Evolutionary conservation across 257 asterid genomes (phyloP).

Genomic region (Euphrasia confusa): DNA sequence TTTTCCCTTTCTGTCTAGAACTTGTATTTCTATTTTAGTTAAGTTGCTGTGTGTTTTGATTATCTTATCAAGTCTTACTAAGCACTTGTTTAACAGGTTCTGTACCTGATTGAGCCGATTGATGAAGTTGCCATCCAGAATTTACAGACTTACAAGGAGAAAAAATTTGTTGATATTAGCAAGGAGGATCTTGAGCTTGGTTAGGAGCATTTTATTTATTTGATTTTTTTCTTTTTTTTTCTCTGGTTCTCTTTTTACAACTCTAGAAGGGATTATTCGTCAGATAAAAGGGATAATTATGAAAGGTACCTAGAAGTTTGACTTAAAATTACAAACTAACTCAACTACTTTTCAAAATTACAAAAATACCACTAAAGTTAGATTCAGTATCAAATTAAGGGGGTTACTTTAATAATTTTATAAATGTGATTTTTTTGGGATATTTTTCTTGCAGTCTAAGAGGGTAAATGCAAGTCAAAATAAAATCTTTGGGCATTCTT

Average conservation of each 20-base stretch:
- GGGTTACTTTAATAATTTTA: no score
- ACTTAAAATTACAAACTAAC: no score
- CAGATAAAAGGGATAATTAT: no score
- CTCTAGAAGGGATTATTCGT: not conserved
- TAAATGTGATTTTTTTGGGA: no score
- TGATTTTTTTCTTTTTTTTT: not conserved
- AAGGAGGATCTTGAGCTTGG: slow-evolving; percentile 98
- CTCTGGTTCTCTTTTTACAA: not conserved
- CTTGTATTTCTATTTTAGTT: not conserved
- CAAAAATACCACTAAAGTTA: no score
- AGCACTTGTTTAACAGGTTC: slow-evolving; percentile 41
- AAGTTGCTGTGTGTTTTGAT: not conserved
- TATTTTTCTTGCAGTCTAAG: no score
- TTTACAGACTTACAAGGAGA: slow-evolving; percentile 91
- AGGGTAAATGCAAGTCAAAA: no score
- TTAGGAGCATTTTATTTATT: slow-evolving; percentile 28
- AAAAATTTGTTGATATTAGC: slow-evolving; percentile 95
- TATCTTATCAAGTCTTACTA: not conserved
- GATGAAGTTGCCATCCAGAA: slow-evolving; percentile 96
- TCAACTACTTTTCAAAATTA: no score
- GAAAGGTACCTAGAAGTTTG: no score
- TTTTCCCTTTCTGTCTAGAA: not conserved
- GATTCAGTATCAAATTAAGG: no score
- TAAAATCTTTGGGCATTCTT: no score
- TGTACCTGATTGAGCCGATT: slow-evolving; percentile 87